Evolutionary conservation across 1,139 yeast species (phyloP).

Genomic region (Scheffersomyces illinoinensis): DNA sequence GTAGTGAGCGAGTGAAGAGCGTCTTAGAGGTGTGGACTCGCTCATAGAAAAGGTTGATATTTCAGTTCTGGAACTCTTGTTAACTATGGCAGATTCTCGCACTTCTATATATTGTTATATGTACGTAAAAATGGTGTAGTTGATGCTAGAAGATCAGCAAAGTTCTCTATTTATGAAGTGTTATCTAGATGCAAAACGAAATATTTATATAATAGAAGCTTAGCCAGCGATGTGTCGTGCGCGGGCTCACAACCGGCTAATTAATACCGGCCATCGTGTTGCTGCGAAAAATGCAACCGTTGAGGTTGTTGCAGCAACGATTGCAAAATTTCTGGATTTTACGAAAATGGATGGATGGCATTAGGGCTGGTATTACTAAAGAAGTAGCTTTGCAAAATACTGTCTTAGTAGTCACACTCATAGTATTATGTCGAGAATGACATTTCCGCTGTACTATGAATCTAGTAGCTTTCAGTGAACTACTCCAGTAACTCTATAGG

Average conservation of each 20-base stretch:
- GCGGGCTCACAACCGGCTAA: neutral
- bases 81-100: neutral
- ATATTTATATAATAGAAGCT: neutral
- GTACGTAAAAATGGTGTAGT: neutral
- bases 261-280: neutral
- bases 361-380: neutral
- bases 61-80: neutral
- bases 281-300: neutral
- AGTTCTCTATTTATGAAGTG: conserved; percentile 1
- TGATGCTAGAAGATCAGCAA: neutral
- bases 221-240: neutral
- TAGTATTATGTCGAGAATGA: neutral
- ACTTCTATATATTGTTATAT: neutral
- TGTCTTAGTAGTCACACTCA: neutral
- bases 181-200: neutral
- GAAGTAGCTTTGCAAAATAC: no score
- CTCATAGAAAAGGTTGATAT: conserved; percentile 4
- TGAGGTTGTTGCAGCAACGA: neutral
- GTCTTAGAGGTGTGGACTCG: conserved; percentile 16
- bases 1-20: conserved; percentile 5
- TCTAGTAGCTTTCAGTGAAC: no score
- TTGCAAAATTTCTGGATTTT: neutral
- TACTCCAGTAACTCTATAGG: no score
- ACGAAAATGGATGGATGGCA: conserved; percentile 4
- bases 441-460: neutral